These are phyloP conservation scores for Huntiella bhutanensis DNA, from an alignment of 2,329 filamentous ascomycete species.

Conservation along the genomic window DNA sequence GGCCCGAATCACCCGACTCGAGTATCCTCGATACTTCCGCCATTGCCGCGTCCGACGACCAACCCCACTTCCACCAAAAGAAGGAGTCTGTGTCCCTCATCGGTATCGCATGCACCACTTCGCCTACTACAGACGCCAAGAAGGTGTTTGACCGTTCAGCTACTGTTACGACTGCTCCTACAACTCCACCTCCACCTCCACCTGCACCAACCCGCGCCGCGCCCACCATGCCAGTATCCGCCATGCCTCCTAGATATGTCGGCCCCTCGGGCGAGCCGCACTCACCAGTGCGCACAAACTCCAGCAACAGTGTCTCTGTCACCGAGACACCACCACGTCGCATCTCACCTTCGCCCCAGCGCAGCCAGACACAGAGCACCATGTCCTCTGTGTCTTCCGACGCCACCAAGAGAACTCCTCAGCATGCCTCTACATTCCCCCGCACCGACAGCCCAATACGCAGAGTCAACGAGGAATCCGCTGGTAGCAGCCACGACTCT, in stretches of 20 bases:
- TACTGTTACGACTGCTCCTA: not conserved
- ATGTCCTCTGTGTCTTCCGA: slow-evolving; percentile 6
- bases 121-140: not conserved
- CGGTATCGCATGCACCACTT: slow-evolving; percentile 7
- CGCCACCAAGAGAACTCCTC: slow-evolving; percentile 1
- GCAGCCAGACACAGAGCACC: slow-evolving; percentile 9
- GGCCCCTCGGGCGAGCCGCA: not conserved
- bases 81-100: not conserved
- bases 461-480: not conserved
- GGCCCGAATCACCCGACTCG: slow-evolving; percentile 6
- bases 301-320: slow-evolving; percentile 4
- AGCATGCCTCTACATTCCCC: slow-evolving; percentile 2
- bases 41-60: not conserved
- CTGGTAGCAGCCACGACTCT: not conserved
- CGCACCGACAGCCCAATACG: not conserved
- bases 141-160: not conserved
- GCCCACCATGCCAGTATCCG: slow-evolving; percentile 3
- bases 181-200: not conserved
- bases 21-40: slow-evolving; percentile 5
- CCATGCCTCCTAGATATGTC: slow-evolving; percentile 3
- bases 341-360: slow-evolving; percentile 1
- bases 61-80: slow-evolving; percentile 1
- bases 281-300: slow-evolving; percentile 6
- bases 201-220: slow-evolving; percentile 3
- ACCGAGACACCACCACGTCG: slow-evolving; percentile 7